These are phyloP conservation scores for Aspergillus sp. DNA, from an alignment of 2,329 filamentous ascomycete genomes.

Conservation along the genomic window DNA sequence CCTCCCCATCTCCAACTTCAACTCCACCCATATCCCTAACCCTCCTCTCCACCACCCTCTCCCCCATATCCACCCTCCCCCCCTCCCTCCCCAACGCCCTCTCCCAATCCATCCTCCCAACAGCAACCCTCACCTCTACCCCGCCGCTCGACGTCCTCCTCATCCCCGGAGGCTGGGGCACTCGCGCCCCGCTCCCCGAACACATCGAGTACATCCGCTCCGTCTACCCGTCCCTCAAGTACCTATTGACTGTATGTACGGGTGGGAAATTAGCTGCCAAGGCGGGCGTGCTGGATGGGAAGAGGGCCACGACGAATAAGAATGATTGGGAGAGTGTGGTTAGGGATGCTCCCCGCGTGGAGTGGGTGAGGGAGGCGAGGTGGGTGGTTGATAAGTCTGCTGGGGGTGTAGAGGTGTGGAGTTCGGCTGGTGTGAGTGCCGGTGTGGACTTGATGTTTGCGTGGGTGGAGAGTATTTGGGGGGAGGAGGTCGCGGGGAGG, in stretches of 20 bases:
- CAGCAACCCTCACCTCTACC: background rate
- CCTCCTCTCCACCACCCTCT: constrained; percentile 3
- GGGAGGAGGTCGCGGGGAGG: background rate
- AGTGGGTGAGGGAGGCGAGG: constrained; percentile 11
- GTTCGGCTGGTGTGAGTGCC: background rate
- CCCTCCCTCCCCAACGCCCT: background rate
- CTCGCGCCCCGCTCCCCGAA: constrained; percentile 8
- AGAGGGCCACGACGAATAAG: constrained; percentile 14
- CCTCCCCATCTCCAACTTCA: background rate
- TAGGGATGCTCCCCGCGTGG: background rate
- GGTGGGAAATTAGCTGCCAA: background rate
- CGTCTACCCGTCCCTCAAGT: background rate
- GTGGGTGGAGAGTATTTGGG: background rate
- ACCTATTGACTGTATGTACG: constrained; percentile 6
- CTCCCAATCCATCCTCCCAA: constrained; percentile 9
- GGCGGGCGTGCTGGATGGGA: constrained; percentile 10
- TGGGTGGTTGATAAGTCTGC: constrained; percentile 7
- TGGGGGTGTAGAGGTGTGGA: background rate
- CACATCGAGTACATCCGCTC: background rate
- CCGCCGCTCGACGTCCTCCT: constrained; percentile 1
- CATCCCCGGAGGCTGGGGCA: constrained; percentile 7
- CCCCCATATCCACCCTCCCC: constrained; percentile 9
- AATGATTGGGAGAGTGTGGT: constrained; percentile 2
- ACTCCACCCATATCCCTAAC: background rate
- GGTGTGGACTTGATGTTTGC: background rate